Evolutionary conservation across 225 moss, liverwort and hornwort species (phyloP).

Genomic region (Polytrichum formosum): DNA sequence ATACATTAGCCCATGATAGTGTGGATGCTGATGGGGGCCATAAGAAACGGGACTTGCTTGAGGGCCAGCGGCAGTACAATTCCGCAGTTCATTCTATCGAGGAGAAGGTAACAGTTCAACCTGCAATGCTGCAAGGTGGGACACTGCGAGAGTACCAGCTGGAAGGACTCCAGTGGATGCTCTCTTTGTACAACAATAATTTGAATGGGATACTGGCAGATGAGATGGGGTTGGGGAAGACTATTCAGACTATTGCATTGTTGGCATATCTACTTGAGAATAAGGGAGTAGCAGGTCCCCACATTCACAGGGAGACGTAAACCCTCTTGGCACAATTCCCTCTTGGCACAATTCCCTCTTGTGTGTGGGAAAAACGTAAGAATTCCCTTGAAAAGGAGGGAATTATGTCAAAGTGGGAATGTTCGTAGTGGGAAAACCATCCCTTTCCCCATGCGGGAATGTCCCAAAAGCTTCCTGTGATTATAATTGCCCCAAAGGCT

Average conservation of each 20-base stretch:
- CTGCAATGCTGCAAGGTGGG: slow-evolving; percentile 85
- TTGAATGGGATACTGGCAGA: slow-evolving; percentile 96
- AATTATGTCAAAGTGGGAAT: too few species aligned
- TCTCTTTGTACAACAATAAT: slow-evolving; percentile 95
- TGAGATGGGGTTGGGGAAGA: slow-evolving; percentile 98
- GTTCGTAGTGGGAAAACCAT: too few species aligned
- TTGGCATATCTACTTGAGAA: slow-evolving; percentile 91
- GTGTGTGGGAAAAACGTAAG: too few species aligned
- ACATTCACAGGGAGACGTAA: too few species aligned
- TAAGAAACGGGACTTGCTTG: slow-evolving; percentile 86
- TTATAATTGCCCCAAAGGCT: slow-evolving; percentile 96
- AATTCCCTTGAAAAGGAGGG: too few species aligned
- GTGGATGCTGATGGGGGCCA: slow-evolving; percentile 42
- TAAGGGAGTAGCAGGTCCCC: slow-evolving; percentile 88
- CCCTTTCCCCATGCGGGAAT: too few species aligned
- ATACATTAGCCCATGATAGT: slow-evolving; percentile 27
- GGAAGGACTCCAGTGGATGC: slow-evolving; percentile 99
- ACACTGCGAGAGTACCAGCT: slow-evolving; percentile 83
- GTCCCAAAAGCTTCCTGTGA: too few species aligned
- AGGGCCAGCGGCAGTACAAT: slow-evolving; percentile 97
- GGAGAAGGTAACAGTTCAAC: slow-evolving; percentile 93
- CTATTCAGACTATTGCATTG: slow-evolving; percentile 95
- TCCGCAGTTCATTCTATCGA: slow-evolving; percentile 98
- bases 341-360: too few species aligned
- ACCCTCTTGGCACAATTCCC: too few species aligned